phyloP scores from a whole-genome alignment of 2,329 filamentous ascomycete genomes.

The Arthrobotrys entomopaga region DNA sequence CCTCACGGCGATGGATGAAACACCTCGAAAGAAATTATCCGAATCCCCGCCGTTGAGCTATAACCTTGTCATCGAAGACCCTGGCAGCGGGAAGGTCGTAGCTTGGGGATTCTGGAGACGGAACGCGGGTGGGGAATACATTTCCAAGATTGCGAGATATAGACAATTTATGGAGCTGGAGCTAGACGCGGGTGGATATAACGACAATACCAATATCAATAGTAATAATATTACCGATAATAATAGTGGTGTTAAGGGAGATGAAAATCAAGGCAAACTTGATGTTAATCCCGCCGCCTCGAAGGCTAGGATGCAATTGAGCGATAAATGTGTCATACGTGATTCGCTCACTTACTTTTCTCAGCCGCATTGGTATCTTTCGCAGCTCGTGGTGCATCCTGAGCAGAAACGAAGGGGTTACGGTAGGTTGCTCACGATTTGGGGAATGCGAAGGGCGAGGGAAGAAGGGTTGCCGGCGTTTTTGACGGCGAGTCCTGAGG shows the following conservation, averaged over 20 bases:
- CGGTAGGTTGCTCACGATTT: slow-evolving; percentile 19
- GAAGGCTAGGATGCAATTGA: slow-evolving; percentile 1
- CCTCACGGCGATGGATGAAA: not conserved
- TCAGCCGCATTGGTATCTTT: slow-evolving; percentile 39
- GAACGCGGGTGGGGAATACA: slow-evolving; percentile 2
- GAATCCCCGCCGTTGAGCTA: slow-evolving; percentile 5
- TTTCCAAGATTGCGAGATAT: slow-evolving; percentile 18
- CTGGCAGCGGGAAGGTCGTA: not conserved
- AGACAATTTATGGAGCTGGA: no score
- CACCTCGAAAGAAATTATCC: slow-evolving; percentile 14
- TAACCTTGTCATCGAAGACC: slow-evolving; percentile 31
- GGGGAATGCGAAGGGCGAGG: slow-evolving; percentile 25
- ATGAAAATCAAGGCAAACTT: not conserved
- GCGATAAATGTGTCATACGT: not conserved
- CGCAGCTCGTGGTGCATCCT: slow-evolving; percentile 41
- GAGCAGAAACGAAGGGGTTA: slow-evolving; percentile 17
- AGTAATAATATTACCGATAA: not conserved
- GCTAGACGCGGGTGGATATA: not conserved
- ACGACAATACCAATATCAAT: not conserved
- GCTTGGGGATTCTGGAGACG: slow-evolving; percentile 41
- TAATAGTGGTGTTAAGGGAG: not conserved
- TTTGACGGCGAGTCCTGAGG: slow-evolving; percentile 31
- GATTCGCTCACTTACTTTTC: slow-evolving; percentile 21
- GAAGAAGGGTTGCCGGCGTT: slow-evolving; percentile 15
- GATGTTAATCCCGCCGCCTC: slow-evolving; percentile 13